Evolutionary conservation across 192 early-diverging fungal genomes (phyloP).

Genomic region (Chytriomyces hyalinus): DNA sequence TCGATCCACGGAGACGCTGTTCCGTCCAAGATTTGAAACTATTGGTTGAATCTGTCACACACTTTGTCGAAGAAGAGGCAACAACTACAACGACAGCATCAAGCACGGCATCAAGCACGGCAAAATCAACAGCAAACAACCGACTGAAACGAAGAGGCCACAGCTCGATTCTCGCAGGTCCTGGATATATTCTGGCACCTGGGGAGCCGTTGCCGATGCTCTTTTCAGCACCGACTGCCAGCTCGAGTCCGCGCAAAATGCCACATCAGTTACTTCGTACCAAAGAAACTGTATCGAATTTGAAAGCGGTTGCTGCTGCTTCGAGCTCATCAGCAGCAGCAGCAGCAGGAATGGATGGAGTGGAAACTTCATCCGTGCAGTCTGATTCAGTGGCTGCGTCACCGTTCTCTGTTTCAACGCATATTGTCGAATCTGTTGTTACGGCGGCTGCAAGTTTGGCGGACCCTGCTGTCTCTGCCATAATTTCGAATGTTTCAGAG

Average conservation of each 20-base stretch:
- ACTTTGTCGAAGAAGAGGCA: conserved; percentile 32
- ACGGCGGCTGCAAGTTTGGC: too few relatives aligned
- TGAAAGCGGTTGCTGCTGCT: neutral
- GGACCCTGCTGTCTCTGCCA: too few relatives aligned
- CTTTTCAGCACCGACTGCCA: neutral
- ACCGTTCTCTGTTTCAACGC: neutral
- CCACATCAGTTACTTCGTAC: neutral
- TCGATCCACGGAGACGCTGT: conserved; percentile 50
- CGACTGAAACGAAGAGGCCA: neutral
- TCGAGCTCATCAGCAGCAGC: neutral
- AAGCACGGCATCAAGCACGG: neutral
- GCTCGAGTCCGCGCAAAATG: neutral
- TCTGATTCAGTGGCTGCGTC: neutral
- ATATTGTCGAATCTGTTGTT: neutral
- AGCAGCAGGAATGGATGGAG: neutral
- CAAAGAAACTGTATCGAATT: neutral
- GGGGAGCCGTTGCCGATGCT: conserved; percentile 13
- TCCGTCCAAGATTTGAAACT: conserved; percentile 35
- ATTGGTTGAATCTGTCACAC: conserved; percentile 12
- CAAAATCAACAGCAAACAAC: neutral
- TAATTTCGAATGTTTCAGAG: too few relatives aligned
- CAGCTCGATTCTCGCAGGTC: conserved; percentile 27
- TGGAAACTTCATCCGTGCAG: neutral
- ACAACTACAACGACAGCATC: neutral
- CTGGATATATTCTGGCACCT: conserved; percentile 21